Base-by-base conservation (phyloP, 2,329 filamentous ascomycete species). In the Ceratocystis lukuohia region DNA sequence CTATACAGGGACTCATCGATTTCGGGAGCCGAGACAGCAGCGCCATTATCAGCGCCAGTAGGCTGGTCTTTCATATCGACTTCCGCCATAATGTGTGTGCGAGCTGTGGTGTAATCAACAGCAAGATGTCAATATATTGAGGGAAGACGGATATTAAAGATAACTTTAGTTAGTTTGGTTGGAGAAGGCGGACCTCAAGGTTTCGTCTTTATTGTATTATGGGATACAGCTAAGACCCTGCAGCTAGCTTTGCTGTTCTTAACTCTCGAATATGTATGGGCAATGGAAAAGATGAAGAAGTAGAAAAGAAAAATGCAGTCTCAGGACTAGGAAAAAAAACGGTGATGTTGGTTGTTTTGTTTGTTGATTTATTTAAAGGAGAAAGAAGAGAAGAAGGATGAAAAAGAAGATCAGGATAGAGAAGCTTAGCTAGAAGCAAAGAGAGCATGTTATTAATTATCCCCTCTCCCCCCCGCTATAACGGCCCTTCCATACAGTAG, bases 1-100 rank as follows among this genome's bases (percentile, higher is more conserved):
- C 85, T 88, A 79, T 88, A 88, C 71, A 88, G 84, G 66, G 85
- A 86, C 75, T 88, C 86, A 71, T 88, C 86, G 78, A 88, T 88
- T 70, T 87, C 84, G 73, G 74, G 78, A 68, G 76, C 76, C 70
- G 80, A 81, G 48, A 80, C 75, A 66, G 80, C 79, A 45, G 83
- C 81, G 69, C 37, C 37, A 15, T 41, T 41, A 15, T 41, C 37
- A 12, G 37, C 37, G 12, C 37, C 37, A 41, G 84, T 80, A 50
- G 67, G 61, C 62, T 63, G 62, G 61, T 68, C 67, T 65, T 66
- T 66, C 70, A 85, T 80, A 74, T 86, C 83, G 76, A 84, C 78
- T 75, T 84, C 80, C 70, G 80, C 76, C 72, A 82, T 80, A 72
- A 80, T 83, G 37, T 41, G 33, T 12, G 37, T 69, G 77, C 74